A percentile compares a stretch with the other conserved stretches of the same genome.
Conservation (phyloP, 495 filamentous ascomycete species). For the Trichodelitschia bisporula region DNA sequence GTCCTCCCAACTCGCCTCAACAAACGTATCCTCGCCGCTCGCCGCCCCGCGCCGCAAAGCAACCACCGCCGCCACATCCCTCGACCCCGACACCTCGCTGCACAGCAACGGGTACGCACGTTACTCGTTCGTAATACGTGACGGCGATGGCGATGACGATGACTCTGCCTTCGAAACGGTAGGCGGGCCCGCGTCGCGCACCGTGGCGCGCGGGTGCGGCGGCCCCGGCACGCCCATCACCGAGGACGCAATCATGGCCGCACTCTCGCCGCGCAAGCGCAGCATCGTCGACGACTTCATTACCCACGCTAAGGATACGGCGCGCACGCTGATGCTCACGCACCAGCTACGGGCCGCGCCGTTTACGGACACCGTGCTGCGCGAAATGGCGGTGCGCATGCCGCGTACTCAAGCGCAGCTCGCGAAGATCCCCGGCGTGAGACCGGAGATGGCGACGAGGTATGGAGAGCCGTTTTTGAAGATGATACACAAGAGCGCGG, state of each 20-base stretch:
- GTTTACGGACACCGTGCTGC: conserved; percentile 55
- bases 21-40: conserved; percentile 67
- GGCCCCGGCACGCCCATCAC: conserved; percentile 47
- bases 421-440: conserved; percentile 40
- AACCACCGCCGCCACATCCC: conserved; percentile 16
- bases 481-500: conserved; percentile 21
- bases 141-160: conserved; percentile 17
- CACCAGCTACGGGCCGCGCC: conserved; percentile 35
- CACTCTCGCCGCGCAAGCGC: conserved; percentile 33
- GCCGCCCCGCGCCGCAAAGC: conserved; percentile 23
- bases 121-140: conserved; percentile 30
- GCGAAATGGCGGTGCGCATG: conserved; percentile 63
- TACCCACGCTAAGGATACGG: conserved; percentile 32
- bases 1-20: too few species aligned
- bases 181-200: conserved; percentile 17
- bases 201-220: conserved; percentile 11
- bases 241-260: conserved; percentile 33
- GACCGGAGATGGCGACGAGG: conserved; percentile 38
- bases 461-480: conserved; percentile 44
- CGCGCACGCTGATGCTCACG: conserved; percentile 38
- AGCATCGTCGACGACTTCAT: conserved; percentile 43
- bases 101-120: conserved; percentile 20
- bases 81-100: conserved; percentile 15
- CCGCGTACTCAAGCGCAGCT: conserved; percentile 37
- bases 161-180: conserved; percentile 35